These are phyloP conservation scores for Ilyonectria destructans DNA, from an alignment of 2,329 filamentous ascomycete species.

Conservation along the genomic window DNA sequence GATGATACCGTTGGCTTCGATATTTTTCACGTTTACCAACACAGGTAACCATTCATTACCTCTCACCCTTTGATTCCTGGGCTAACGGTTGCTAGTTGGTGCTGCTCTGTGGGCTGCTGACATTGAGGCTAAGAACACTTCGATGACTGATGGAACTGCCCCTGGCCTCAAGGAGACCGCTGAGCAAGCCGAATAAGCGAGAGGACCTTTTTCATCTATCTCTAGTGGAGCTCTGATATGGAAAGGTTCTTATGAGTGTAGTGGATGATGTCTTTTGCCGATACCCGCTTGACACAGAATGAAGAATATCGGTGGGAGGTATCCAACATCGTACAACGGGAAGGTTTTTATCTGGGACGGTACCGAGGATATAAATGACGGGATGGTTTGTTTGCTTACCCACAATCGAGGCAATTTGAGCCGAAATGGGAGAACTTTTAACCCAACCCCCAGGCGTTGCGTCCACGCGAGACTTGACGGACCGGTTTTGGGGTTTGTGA, in stretches of 20 bases:
- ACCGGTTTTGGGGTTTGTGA: constrained; percentile 12
- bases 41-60: constrained; percentile 67
- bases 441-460: neutral
- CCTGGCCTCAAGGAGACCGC: constrained; percentile 66
- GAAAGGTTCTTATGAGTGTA: neutral
- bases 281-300: constrained; percentile 5
- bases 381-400: constrained; percentile 2
- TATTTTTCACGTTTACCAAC: constrained; percentile 93
- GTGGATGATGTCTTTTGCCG: neutral
- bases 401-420: constrained; percentile 10
- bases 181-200: constrained; percentile 63
- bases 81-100: constrained; percentile 71
- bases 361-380: constrained; percentile 3
- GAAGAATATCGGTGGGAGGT: neutral
- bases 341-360: neutral
- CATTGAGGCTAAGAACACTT: constrained; percentile 74
- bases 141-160: constrained; percentile 67
- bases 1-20: constrained; percentile 86
- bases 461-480: constrained; percentile 2
- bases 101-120: constrained; percentile 96
- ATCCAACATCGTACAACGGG: constrained; percentile 12
- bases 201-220: too few relatives aligned
- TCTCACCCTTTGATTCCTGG: neutral
- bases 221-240: neutral
- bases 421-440: constrained; percentile 9